These are phyloP conservation scores for Osmanthus fragrans DNA, from an alignment of 257 asterid species.

Conservation along the genomic window DNA sequence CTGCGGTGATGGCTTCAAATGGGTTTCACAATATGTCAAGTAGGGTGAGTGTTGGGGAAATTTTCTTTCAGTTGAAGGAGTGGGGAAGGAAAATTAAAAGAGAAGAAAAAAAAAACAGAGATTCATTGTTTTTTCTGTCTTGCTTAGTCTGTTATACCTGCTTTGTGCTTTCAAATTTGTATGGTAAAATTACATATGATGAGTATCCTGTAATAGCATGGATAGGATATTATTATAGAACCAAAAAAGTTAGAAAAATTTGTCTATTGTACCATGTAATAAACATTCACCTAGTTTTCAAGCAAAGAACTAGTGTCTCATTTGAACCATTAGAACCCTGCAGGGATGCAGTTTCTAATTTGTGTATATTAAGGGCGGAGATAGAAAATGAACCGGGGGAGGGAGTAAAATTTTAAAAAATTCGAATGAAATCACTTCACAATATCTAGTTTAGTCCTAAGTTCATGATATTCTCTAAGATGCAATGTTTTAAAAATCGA, in stretches of 20 bases:
- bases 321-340: neutral
- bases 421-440: no score
- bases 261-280: no score
- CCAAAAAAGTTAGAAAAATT: no score
- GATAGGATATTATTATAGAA: neutral
- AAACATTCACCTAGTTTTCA: neutral
- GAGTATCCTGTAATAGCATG: neutral
- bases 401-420: no score
- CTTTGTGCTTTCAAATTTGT: neutral
- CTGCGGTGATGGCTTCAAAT: conserved; percentile 5
- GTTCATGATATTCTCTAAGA: no score
- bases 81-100: neutral
- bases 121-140: neutral
- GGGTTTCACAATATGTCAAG: conserved; percentile 28
- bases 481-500: no score
- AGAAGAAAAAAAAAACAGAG: neutral
- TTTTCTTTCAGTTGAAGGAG: neutral
- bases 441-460: no score
- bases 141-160: neutral
- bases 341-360: no score
- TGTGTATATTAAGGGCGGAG: no score
- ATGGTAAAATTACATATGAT: neutral
- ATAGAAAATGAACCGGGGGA: no score
- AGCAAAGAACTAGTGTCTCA: neutral
- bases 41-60: neutral